Evolutionary conservation across 2,329 filamentous ascomycete genomes (phyloP), one percentile per base, ranked within the genome.

Genomic region (Aurifilum marmelostoma): DNA sequence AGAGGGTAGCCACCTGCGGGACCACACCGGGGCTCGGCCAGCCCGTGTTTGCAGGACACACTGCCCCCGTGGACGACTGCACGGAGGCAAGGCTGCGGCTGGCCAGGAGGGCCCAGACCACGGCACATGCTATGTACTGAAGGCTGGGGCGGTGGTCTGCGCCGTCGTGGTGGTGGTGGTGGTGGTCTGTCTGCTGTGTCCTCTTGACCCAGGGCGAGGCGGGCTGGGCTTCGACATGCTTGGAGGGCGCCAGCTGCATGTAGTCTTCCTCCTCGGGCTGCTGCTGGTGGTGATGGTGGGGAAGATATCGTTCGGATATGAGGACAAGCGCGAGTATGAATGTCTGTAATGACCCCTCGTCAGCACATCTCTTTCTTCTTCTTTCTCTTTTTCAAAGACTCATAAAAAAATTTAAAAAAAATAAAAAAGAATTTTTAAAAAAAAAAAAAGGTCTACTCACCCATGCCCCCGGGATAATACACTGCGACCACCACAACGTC

Each of bases 401-500:
- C n/a, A n/a, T n/a, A n/a, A n/a, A n/a, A n/a, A n/a, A n/a, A n/a
- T n/a, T n/a, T n/a, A n/a, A n/a, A n/a, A n/a, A n/a, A n/a, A n/a
- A n/a, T n/a, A n/a, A n/a, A n/a, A n/a, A n/a, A n/a, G n/a, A n/a
- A n/a, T n/a, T n/a, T n/a, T n/a, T n/a, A n/a, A n/a, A n/a, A n/a
- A n/a, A n/a, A n/a, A n/a, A n/a, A n/a, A n/a, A 8, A 34, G 4
- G 34, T 34, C 34, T 34, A n/a, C 65, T 52, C 12, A 67, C 65
- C 29, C 32, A 21, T 24, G 27, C 41, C 16, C 56, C 65, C 11
- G 41, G 65, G 7, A 34, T 9, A 7, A 43, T 61, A 39, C 65
- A 67, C 24, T 67, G 65, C 54, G 65, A 12, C 65, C 56, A 67
- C 56, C 43, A 50, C 5, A 60, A 41, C 29, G 54, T 60, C 24